Evolutionary conservation across 768 basidiomycete species (phyloP), one percentile per base, ranked within the genome.

Genomic region (Guyanaporus albipodus): DNA sequence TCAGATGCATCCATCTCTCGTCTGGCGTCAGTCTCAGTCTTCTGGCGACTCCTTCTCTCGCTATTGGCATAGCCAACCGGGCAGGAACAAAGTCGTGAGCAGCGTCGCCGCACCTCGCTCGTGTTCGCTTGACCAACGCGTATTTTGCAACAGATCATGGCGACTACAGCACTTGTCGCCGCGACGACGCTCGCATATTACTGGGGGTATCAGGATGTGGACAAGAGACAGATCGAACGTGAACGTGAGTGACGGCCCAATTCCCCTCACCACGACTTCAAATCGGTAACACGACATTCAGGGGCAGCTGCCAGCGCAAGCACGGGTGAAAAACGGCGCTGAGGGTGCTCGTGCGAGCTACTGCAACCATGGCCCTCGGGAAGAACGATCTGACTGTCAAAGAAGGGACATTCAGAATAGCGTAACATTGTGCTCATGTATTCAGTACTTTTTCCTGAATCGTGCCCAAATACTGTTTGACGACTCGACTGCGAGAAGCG

Each of bases 131-230:
- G 4, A 10, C 21, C 15, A 1, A 39, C 26, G 18, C 5, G n/a
- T 14, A 19, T 15, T 24, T n/a, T 42, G 37, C 31, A n/a, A 33
- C 21, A 67, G 66, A 39, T 69, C 12, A 62, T 69, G 8, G 64
- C 59, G 18, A 54, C 58, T 8, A 57, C 58, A 1, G 56, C 54
- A 22, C n/a, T 68, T 28, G 6, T 67, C 18, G 63, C 59, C 8
- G 54, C 59, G 28, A 60, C 66, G 24, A 63, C 58, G 18, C 56
- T 67, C 32, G 66, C 63, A 28, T 69, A 67, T 49, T 67, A 67
- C 24, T 69, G 67, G 66, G 66, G 64, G 12, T 67, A 67, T 52
- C 66, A 59, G 22, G 67, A 59, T 24, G 56, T 67, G 37, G 66
- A 67, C 8, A 62, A 53, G 42, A 66, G 67, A 42, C 63, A 67